Evolutionary conservation across 2,329 filamentous ascomycete species (phyloP), one percentile per base, ranked within the genome.

Genomic region (Pseudocercospora ulei): DNA sequence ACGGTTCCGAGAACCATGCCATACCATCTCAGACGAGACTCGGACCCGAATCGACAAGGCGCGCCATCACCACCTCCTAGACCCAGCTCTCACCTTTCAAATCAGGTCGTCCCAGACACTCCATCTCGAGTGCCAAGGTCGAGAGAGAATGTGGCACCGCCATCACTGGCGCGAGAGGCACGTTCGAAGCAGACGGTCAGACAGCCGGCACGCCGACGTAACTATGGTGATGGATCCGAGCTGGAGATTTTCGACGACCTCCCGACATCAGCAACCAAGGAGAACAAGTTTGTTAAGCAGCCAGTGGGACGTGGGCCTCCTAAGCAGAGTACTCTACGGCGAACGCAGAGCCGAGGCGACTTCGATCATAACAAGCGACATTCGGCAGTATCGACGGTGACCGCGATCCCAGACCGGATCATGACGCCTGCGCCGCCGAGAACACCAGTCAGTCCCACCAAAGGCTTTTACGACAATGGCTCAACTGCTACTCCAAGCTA

Each of bases 201-300:
- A 47, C 82, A 79, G 58, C 85, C 85, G 2, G 70, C 75, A 22
- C 71, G 76, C 25, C 69, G 70, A 43, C 73, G 78, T 29, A 76
- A 83, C 53, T 98, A 92, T 64, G 90, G 90, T 7, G 85, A 95
- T 60, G 90, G 90, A 9, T 82, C 80, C 44, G 90, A 98, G 62
- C 70, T 98, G 20, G 88, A 96, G 51, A 78, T 74, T 2, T 96
- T 98, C 58, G 90, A 98, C 58, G 90, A 98, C 62, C 67, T 98
- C 39, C 88, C 88, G 1, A 96, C 87, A 0, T 95, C 87, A 9
- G 76, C 73, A 7, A 76, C 80, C 44, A 73, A 76, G 8, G 90
- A 98, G 62, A 85, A 78, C 46, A 82, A 76, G 53, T 98, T 76
- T 56, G 70, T 86, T 46, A 92, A 87, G 60, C 77, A 82, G 52